Base-by-base conservation (phyloP, 495 filamentous ascomycete genomes). In the Aspergillus affinis region DNA sequence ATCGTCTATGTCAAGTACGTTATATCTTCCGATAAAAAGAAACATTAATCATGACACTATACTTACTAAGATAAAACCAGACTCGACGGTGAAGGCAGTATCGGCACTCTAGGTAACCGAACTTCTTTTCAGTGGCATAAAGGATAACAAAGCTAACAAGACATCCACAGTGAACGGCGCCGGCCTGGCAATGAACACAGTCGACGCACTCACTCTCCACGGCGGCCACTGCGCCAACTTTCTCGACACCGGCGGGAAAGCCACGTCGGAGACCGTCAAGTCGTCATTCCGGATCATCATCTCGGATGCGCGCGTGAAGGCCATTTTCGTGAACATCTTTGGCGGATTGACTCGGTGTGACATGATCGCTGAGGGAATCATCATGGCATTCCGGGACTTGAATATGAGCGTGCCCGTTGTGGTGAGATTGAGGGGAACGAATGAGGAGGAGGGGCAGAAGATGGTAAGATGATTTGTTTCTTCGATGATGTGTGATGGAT, bases 111-210 rank as follows among this genome's bases (percentile, higher is more conserved):
- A 32, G 80, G 80, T 81, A 72, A 60, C 64, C 46, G 15, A 49
- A 8, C 54, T 52, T 10, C 9, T 44, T 6, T 44, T 9, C 9
- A 2, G 4, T 26, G 4, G 13, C 15, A 53, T 19, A 13, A 20
- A n/a, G 23, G 53, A 9, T n/a, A 26, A 29, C n/a, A 6, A 54
- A 10, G 51, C 54, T 59, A 36, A 66, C 48, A 20, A 3, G 41
- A 20, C 17, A 44, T 32, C 3, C 41, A 26, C 23, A 79, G 90
- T 93, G 58, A 96, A 96, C 66, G 92, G 92, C 48, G 92, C 92
- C 23, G 92, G 92, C 4, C 85, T 96, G 20, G 91, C 91, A 10
- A 95, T 97, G 91, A 95, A 95, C 73, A 95, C 92, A 0, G 84
- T 91, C 58, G 92, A 96, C 66, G 88, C 89, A 3, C 83, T 95